A percentile compares a stretch with the other conserved stretches of the same genome.
Evolutionary conservation across 768 basidiomycete genomes (phyloP).

Genomic region (Macrolepiota albuminosa): DNA sequence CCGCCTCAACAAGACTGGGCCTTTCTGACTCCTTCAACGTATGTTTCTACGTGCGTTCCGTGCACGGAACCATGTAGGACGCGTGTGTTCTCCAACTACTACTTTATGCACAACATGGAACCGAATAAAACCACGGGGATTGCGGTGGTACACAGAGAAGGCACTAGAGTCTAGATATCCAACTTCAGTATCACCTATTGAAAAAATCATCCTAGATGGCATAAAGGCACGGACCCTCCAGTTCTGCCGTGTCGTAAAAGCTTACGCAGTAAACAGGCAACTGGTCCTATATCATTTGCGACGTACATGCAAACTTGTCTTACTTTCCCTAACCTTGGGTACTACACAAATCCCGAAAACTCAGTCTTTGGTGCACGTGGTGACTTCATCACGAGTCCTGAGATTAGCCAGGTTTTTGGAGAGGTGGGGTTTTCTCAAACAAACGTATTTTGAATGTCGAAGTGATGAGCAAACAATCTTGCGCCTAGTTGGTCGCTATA

Average conservation of each 20-base stretch:
- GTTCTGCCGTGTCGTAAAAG: background rate
- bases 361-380: slow-evolving; percentile 82
- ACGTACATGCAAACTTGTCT: slow-evolving; percentile 92
- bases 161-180: slow-evolving; percentile 2
- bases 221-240: slow-evolving; percentile 53
- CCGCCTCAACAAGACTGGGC: slow-evolving; percentile 1
- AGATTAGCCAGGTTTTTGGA: slow-evolving; percentile 94
- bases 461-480: slow-evolving; percentile 34
- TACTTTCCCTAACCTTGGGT: slow-evolving; percentile 85
- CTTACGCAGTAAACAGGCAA: slow-evolving; percentile 46
- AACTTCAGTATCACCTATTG: slow-evolving; percentile 37
- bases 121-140: background rate
- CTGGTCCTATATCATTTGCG: slow-evolving; percentile 85
- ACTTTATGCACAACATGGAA: background rate
- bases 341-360: slow-evolving; percentile 76
- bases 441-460: slow-evolving; percentile 6
- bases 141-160: slow-evolving; percentile 10
- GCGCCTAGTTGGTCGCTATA: slow-evolving; percentile 70
- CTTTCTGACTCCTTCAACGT: background rate
- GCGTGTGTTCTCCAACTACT: background rate
- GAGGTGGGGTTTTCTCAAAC: slow-evolving; percentile 58
- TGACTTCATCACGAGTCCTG: slow-evolving; percentile 95
- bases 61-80: slow-evolving; percentile 3
- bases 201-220: slow-evolving; percentile 64
- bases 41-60: slow-evolving; percentile 6